phyloP scores from a whole-genome alignment of 202 grass and related monocot species.

The Dendrocalamus latiflorus region DNA sequence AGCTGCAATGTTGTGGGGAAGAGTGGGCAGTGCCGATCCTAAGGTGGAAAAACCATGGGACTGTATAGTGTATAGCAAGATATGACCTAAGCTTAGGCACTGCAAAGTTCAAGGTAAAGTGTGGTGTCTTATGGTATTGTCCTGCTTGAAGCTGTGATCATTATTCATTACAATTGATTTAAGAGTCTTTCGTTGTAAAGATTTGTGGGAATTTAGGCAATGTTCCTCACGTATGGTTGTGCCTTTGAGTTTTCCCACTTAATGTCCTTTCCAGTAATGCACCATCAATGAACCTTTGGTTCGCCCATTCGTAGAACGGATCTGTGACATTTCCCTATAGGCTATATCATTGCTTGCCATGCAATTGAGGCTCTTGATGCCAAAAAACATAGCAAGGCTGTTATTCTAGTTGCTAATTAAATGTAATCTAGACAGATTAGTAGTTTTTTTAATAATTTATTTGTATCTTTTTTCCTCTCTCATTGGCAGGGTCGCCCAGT shows the following conservation, averaged over 20 bases:
- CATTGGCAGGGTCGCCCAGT: slow-evolving; percentile 70
- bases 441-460: background rate
- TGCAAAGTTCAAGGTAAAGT: background rate
- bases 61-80: too few relatives aligned
- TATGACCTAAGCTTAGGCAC: background rate
- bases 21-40: too few relatives aligned
- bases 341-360: background rate
- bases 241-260: background rate
- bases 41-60: too few relatives aligned
- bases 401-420: background rate
- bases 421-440: background rate
- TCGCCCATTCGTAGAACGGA: background rate
- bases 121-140: background rate
- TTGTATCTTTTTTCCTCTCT: slow-evolving; percentile 30
- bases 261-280: background rate
- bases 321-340: background rate
- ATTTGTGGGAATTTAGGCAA: background rate
- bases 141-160: background rate
- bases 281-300: background rate
- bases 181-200: background rate
- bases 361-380: background rate
- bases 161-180: slow-evolving; percentile 9
- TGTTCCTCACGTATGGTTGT: background rate
- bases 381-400: background rate
- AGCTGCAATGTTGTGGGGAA: too few relatives aligned